These are phyloP conservation scores for Talaromyces albobiverticillius DNA, from an alignment of 2,329 filamentous ascomycete genomes.

Conservation along the genomic window DNA sequence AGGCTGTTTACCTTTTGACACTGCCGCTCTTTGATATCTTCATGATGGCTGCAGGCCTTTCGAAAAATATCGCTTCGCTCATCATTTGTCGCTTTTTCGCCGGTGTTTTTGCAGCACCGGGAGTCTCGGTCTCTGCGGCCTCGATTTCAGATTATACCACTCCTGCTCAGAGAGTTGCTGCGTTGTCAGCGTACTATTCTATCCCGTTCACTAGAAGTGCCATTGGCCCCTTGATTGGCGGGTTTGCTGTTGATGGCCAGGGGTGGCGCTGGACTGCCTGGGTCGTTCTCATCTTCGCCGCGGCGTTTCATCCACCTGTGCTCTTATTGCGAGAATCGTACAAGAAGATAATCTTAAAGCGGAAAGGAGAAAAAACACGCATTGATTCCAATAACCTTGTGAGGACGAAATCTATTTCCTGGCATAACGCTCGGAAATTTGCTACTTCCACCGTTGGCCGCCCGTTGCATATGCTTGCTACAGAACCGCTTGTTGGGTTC, in stretches of 20 bases:
- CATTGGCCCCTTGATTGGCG: neutral
- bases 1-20: slow-evolving; percentile 17
- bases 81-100: slow-evolving; percentile 24
- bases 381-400: neutral
- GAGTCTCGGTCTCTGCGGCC: neutral
- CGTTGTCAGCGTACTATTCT: neutral
- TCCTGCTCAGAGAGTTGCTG: neutral
- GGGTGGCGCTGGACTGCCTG: slow-evolving; percentile 55
- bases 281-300: slow-evolving; percentile 62
- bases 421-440: neutral
- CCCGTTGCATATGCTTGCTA: slow-evolving; percentile 22
- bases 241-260: neutral
- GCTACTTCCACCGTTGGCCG: slow-evolving; percentile 5
- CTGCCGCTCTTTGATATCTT: neutral
- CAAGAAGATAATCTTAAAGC: slow-evolving; percentile 63
- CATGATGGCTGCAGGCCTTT: neutral
- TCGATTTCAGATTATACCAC: neutral
- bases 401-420: neutral
- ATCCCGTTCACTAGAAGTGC: neutral
- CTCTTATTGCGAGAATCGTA: slow-evolving; percentile 58
- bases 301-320: slow-evolving; percentile 38
- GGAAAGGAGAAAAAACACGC: slow-evolving; percentile 43
- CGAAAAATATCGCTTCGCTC: slow-evolving; percentile 24
- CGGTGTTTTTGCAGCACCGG: slow-evolving; percentile 21
- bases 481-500: slow-evolving; percentile 21